Base-by-base conservation (phyloP, 345 rosid species). In the Camelina laxa region DNA sequence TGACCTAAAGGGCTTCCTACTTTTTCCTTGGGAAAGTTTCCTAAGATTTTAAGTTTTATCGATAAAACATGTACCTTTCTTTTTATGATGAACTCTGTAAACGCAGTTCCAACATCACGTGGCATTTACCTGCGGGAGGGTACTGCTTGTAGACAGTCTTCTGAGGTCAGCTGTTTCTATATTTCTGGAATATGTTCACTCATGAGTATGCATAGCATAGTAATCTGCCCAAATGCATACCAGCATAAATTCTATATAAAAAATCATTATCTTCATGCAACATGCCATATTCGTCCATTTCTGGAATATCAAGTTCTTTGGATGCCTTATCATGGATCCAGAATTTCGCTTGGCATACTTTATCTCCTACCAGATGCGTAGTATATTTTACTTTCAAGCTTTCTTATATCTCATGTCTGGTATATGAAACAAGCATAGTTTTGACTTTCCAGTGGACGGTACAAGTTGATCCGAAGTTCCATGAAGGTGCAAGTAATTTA, bases 121-220 rank as follows among this genome's bases (percentile, higher is more conserved):
- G 98, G 98, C 69, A 86, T 92, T 80, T 92, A 95, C 82, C 83
- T 95, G 67, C 86, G 98, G 84, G 98, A 95, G 63, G 85, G 89
- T 72, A 75, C 81, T 66, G 78, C 86, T 74, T 85, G 94, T 82
- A 79, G 65, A 79, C 91, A 84, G 65, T 80, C 90, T 72, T 77
- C 94, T 33, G 97, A 95, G 99, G 99, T 90, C 75, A 60, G 83
- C 54, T 72, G 35, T 69, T 77, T 17, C 47, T 67, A 41, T 58
- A 20, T 55, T 50, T 62, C 53, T 35, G 33, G 64, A 61, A 62
- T 27, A 38, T 61, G 24, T 55, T 53, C 48, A 56, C 66, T 33
- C 20, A 45, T 41, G 30, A 62, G 44, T 55, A 56, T 63, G 54
- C 65, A 45, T 64, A 63, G 54, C 65, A 45, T 64, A 76, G 22